Base-by-base conservation (phyloP, 2,329 filamentous ascomycete genomes). In the Aaosphaeria arxii region DNA sequence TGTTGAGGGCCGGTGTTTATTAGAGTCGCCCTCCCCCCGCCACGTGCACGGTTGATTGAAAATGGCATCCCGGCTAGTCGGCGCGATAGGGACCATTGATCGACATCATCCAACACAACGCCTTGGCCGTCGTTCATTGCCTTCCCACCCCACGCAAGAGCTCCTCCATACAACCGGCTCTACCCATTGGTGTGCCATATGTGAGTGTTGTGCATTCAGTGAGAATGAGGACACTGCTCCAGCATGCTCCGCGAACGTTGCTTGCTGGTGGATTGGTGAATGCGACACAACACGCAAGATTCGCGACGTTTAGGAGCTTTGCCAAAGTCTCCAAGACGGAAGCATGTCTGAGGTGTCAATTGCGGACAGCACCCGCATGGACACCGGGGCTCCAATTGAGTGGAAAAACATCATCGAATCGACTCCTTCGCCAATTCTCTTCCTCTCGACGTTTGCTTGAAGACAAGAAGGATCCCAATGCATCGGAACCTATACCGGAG, bases 201-300 rank as follows among this genome's bases (percentile, higher is more conserved):
- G 17, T 24, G 17, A 24, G 17, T 24, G 17, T 24, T 24, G 17
- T 24, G 17, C 17, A 24, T 24, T 24, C 53, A 42, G 50, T 48
- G 63, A 66, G 63, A 52, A 72, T 72, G 69, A 65, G 64, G 63
- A 66, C 66, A 55, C 59, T 71, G 65, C 63, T 72, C 58, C 67
- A 69, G 59, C 58, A 70, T 69, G 69, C 66, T 60, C 67, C 67
- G 49, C 66, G 67, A 54, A 63, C 59, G 43, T 49, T 67, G 43
- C 46, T 51, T 36, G 54, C 57, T 52, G 50, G 56, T 55, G 50
- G 55, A 11, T 45, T 49, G 13, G 42, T 51, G 30, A 30, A 55
- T 53, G 51, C 49, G 6, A 42, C 51, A 17, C 51, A 49, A 31
- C 57, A 45, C 42, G 28, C 56, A 31, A 39, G n/a, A 17, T 13